Percentiles rank a stretch among this genome's conserved stretches.
Conservation (phyloP, 768 basidiomycete species). For the Lentinula aciculospora region DNA sequence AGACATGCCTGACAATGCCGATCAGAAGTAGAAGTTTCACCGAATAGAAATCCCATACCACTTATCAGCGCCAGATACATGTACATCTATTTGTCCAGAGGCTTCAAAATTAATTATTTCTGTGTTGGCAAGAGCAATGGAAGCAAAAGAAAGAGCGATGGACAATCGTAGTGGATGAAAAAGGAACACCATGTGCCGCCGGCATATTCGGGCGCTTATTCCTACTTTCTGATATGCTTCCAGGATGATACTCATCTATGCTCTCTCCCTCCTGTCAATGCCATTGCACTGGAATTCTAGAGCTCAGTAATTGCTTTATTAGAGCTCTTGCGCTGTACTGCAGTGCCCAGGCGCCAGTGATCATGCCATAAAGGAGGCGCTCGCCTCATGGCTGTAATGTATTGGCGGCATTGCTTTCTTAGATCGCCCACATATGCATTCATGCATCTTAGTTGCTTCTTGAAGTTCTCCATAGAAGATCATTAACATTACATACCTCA, state of each 20-base stretch:
- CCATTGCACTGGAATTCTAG: too few species aligned
- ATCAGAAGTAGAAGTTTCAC: too few species aligned
- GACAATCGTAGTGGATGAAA: background rate
- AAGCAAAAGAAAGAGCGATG: background rate
- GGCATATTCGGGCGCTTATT: background rate
- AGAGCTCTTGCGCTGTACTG: too few species aligned
- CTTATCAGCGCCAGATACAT: background rate
- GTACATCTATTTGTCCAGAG: background rate
- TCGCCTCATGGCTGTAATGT: background rate
- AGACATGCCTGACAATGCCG: background rate
- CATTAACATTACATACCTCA: background rate
- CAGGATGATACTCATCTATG: too few species aligned
- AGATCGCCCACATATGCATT: background rate
- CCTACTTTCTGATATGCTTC: too few species aligned
- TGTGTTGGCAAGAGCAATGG: conserved; percentile 3
- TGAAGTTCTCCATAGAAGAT: background rate
- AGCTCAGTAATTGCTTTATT: too few species aligned
- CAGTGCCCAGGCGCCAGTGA: too few species aligned
- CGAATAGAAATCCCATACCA: background rate
- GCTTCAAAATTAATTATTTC: conserved; percentile 6
- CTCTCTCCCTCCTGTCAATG: too few species aligned
- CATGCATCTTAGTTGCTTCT: background rate
- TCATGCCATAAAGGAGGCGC: too few species aligned
- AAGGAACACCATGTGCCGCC: background rate
- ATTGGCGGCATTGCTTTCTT: background rate